A percentile compares a stretch with the other conserved stretches of the same genome.
Conservation (phyloP, 805 yeast genomes). For the Suhomyces vadensis region DNA sequence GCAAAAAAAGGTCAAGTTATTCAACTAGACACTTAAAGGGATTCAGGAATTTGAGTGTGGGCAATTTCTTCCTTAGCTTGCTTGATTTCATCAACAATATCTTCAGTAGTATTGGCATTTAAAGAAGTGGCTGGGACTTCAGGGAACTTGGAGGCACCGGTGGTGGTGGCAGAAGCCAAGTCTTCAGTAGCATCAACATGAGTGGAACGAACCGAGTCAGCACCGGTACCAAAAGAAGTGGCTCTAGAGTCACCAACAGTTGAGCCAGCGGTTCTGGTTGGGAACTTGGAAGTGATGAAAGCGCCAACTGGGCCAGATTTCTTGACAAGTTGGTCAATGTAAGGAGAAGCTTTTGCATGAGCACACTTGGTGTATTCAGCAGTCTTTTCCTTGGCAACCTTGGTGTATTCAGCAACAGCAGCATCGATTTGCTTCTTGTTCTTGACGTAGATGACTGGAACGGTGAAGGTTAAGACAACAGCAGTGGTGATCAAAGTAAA, state of each 20-base stretch:
- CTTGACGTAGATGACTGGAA: conserved; percentile 71
- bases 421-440: conserved; percentile 79
- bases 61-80: conserved; percentile 4
- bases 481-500: conserved; percentile 62
- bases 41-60: conserved; percentile 1
- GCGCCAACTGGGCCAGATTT: conserved; percentile 68
- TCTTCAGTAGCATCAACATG: conserved; percentile 12
- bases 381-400: conserved; percentile 52
- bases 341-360: conserved; percentile 53
- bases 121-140: conserved; percentile 35
- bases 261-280: conserved; percentile 70
- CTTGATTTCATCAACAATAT: conserved; percentile 12
- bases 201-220: conserved; percentile 37
- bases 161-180: conserved; percentile 27
- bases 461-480: conserved; percentile 65
- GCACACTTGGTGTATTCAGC: conserved; percentile 40
- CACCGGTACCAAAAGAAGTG: conserved; percentile 18
- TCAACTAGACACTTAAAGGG: conserved; percentile 10
- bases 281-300: conserved; percentile 56
- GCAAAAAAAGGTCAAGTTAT: no score
- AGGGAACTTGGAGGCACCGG: conserved; percentile 43
- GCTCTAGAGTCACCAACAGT: conserved; percentile 49
- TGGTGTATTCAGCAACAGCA: conserved; percentile 47
- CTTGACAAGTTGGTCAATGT: conserved; percentile 54
- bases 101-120: conserved; percentile 14